Evolutionary conservation across 768 basidiomycete species (phyloP), one percentile per base, ranked within the genome.

Genomic region (Termitomyces eurrhizus): DNA sequence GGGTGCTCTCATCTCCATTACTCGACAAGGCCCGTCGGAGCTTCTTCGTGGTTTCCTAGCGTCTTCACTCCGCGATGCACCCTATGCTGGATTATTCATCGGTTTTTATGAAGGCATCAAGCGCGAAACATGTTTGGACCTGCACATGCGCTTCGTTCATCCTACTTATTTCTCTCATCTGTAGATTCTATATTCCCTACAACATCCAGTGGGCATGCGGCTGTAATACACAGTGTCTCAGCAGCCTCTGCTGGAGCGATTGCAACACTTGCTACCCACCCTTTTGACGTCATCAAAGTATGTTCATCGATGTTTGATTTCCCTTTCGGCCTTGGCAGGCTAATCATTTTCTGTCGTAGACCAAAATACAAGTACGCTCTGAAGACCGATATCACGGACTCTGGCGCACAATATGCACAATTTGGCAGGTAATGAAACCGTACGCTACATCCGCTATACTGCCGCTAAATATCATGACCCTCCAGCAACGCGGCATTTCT

Each of bases 221-320:
- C 83, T 4, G 66, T 77, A 6, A 75, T 89, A 48, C 89, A 92
- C 69, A 78, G 80, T 33, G 68, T 83, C 39, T 83, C 89, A 44
- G 94, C 89, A 9, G 92, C 92, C 0, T 78, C 85, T 0, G 94
- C 95, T 9, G 92, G 94, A 2, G 87, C 86, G 2, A 78, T 95
- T 56, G 93, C 93, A 1, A 96, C 94, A 0, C 73, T 94, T 57
- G 80, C 80, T 2, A 98, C 95, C 2, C 93, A 95, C 66, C 95
- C 95, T 2, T 96, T 96, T 65, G 95, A 98, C 70, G 93, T 95
- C 46, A 82, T 97, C 64, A 98, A 98, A 81, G 93, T 92, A 63
- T 37, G 51, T 13, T 3, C n/a, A 54, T 52, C 42, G 14, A 29
- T 29, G 29, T 29, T 29, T 29, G 29, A 29, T 35, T 29, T 1